A percentile compares a stretch with the other conserved stretches of the same genome.
phyloP scores from a whole-genome alignment of 2,329 filamentous ascomycete species.

The Hymenoscyphus infarciens region DNA sequence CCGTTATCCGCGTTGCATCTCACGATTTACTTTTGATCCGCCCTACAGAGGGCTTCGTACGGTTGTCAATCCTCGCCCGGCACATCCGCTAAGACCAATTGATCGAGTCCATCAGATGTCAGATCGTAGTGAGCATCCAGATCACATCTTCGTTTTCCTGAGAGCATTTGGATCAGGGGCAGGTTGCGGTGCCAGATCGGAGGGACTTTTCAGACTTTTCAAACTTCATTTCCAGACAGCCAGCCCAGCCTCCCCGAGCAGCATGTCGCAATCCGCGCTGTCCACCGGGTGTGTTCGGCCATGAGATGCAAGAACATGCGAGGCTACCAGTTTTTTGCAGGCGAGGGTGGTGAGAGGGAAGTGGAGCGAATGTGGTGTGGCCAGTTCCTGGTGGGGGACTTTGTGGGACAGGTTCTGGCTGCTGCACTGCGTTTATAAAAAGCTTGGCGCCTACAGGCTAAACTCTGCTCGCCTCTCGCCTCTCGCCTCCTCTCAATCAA shows the following conservation, averaged over 20 bases:
- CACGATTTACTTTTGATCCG: conserved; percentile 24
- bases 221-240: not conserved
- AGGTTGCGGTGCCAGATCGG: not conserved
- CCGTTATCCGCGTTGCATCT: conserved; percentile 30
- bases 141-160: too few species aligned
- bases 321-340: not conserved
- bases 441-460: conserved; percentile 27
- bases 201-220: not conserved
- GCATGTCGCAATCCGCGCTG: not conserved
- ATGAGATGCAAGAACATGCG: not conserved
- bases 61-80: not conserved
- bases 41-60: conserved; percentile 18
- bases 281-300: not conserved
- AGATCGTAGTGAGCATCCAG: too few species aligned
- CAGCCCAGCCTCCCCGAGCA: not conserved
- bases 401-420: conserved; percentile 16
- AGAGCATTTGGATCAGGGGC: too few species aligned
- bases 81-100: not conserved
- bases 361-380: not conserved
- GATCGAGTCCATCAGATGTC: not conserved
- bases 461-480: conserved; percentile 11
- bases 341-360: not conserved
- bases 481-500: conserved; percentile 1
- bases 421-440: conserved; percentile 25
- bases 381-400: conserved; percentile 5